Evolutionary conservation across 345 rosid genomes (phyloP), one percentile per base, ranked within the genome.

Genomic region (Nephelium lappaceum): DNA sequence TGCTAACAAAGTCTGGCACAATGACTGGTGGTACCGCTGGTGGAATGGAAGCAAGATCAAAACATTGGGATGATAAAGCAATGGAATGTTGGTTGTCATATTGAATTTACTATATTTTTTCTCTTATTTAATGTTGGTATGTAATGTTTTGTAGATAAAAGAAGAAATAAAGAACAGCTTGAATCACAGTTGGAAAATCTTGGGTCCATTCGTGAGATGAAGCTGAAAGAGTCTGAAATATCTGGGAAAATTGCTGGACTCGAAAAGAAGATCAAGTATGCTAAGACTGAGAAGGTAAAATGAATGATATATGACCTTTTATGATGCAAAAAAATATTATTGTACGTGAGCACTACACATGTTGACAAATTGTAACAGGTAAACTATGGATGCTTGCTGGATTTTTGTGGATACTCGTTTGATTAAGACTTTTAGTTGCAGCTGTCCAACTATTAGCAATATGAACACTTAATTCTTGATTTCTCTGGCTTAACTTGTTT

Each of bases 11-110:
- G 88, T 83, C 98, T 79, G 99, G 99, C 75, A 96, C 98, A 81
- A 96, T 96, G 99, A 96, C 98, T 84, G 99, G 99, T 85, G 99
- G 99, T 80, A 93, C 98, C 71, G 93, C 91, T 83, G 97, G 99
- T 78, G 98, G 98, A 81, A 94, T 96, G 97, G 99, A 96, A 88
- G 98, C 98, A 5, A 92, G 92, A 83, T 96, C 98, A 67, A 96
- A 89, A 72, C 89, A 96, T 80, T 94, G 99, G 98, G 98, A 96
- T 89, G 97, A 96, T 84, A 92, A 95, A 77, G 90, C 92, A 80
- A 87, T 96, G 73, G 98, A 96, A 87, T 97, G 98, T 91, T 79
- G 70, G 82, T 83, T 72, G 38, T 79, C 65, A 45, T 79, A 72
- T 49, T 38, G 36, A 53, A 67, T 14, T 45, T 14, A 65, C 67